Percentiles rank a stretch among this genome's conserved stretches.
phyloP scores from a whole-genome alignment of 2,329 filamentous ascomycete genomes.

The Pyricularia pennisetigena region DNA sequence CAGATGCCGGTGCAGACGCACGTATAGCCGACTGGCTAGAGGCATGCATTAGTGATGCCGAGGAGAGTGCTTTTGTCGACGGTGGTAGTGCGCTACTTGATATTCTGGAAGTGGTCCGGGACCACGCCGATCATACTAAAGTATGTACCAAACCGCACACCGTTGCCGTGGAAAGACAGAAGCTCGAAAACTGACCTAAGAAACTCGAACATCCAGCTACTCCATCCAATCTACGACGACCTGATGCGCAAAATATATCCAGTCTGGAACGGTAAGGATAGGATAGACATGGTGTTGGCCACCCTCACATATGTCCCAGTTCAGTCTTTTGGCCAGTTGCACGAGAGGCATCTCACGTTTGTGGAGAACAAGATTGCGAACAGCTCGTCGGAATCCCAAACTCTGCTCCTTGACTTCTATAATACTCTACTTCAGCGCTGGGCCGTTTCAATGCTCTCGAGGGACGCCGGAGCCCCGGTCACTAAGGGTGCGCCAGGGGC shows the following conservation, averaged over 20 bases:
- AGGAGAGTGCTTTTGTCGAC: conserved; percentile 36
- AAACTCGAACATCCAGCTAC: neutral
- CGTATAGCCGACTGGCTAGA: conserved; percentile 51
- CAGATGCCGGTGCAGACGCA: conserved; percentile 37
- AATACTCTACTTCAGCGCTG: conserved; percentile 54
- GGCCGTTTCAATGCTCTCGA: conserved; percentile 32
- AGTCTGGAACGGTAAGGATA: conserved; percentile 51
- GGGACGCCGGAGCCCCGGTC: neutral
- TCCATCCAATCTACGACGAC: neutral
- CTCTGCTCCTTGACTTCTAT: conserved; percentile 57
- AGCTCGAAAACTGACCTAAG: neutral
- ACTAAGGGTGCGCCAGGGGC: conserved; percentile 23
- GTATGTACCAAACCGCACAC: conserved; percentile 22
- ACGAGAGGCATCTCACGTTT: conserved; percentile 34
- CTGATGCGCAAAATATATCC: neutral
- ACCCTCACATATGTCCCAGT: conserved; percentile 48
- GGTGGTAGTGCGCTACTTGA: conserved; percentile 27
- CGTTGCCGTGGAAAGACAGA: neutral
- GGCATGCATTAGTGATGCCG: conserved; percentile 44
- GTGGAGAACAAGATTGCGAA: conserved; percentile 43
- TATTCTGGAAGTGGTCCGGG: conserved; percentile 43
- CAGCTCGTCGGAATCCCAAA: conserved; percentile 39
- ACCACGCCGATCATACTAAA: conserved; percentile 47
- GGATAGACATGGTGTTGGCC: conserved; percentile 42
- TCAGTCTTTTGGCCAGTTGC: conserved; percentile 43